phyloP scores from a whole-genome alignment of 371 early-diverging fungal species.

The Funneliformis caledonium region DNA sequence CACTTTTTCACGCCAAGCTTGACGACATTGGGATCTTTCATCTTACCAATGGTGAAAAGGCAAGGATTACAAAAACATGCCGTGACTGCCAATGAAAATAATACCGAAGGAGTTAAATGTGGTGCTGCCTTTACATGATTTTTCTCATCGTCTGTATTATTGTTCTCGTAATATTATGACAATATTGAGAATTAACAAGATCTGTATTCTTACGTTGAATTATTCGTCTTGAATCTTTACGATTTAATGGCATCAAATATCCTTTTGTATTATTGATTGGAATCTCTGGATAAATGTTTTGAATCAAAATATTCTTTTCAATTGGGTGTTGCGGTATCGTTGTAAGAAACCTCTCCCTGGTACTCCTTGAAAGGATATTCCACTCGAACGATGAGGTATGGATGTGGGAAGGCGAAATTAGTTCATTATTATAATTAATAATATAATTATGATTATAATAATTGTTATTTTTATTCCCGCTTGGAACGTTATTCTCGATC shows the following conservation, averaged over 20 bases:
- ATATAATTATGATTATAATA: not conserved
- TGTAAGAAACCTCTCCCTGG: not conserved
- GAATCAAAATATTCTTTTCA: no score
- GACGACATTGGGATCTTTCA: slow-evolving; percentile 58
- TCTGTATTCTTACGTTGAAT: slow-evolving; percentile 24
- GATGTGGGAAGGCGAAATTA: not conserved
- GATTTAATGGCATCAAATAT: slow-evolving; percentile 24
- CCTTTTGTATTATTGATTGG: slow-evolving; percentile 12
- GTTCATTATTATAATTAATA: not conserved
- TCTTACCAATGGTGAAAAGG: slow-evolving; percentile 43
- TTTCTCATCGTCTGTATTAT: not conserved
- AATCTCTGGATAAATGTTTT: not conserved
- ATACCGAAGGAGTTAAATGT: slow-evolving; percentile 43
- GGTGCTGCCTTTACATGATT: not conserved
- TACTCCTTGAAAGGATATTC: not conserved
- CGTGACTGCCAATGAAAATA: slow-evolving; percentile 43
- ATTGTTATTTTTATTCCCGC: not conserved
- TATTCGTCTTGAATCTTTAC: not conserved
- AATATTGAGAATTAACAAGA: not conserved
- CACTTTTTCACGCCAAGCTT: slow-evolving; percentile 87
- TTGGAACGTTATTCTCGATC: slow-evolving; percentile 43
- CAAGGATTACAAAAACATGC: slow-evolving; percentile 43
- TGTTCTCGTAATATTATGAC: not conserved
- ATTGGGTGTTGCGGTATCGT: not conserved
- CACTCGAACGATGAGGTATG: not conserved